Evolutionary conservation across 148 eudicot species (phyloP).

Genomic region (Cornus suecica): DNA sequence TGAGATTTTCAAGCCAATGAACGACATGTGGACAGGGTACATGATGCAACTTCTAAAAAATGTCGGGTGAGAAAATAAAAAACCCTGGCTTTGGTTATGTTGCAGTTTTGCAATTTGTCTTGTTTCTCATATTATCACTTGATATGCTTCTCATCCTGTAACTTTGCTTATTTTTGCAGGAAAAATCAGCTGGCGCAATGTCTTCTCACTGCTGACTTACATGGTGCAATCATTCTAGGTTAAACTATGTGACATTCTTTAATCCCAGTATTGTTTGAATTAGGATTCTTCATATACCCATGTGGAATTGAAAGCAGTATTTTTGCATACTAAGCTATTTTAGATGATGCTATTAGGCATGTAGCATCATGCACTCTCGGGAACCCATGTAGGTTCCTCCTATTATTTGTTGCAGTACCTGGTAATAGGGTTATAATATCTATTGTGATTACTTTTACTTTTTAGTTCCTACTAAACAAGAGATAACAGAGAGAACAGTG

Average conservation of each 20-base stretch:
- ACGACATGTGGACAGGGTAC: slow-evolving; percentile 73
- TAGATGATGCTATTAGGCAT: not conserved
- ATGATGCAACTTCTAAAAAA: slow-evolving; percentile 53
- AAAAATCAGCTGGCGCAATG: slow-evolving; percentile 62
- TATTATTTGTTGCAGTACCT: not conserved
- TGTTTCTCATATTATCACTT: not conserved
- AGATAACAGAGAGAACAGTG: not conserved
- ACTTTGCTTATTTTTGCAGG: slow-evolving; percentile 35
- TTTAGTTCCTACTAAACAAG: not conserved
- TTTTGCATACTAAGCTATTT: not conserved
- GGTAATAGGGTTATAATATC: not conserved
- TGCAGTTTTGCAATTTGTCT: slow-evolving; percentile 11
- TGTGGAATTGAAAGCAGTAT: not conserved
- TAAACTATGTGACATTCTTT: not conserved
- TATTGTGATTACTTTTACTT: not conserved
- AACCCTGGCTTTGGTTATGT: not conserved
- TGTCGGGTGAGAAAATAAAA: slow-evolving; percentile 63
- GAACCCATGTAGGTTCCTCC: not conserved
- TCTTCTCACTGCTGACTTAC: slow-evolving; percentile 78
- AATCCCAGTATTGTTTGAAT: not conserved
- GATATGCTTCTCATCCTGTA: too few relatives aligned
- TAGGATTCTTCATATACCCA: not conserved
- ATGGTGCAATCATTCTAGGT: slow-evolving; percentile 85
- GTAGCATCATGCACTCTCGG: not conserved
- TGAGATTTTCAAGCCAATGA: slow-evolving; percentile 64